phyloP scores from a whole-genome alignment of 2,329 filamentous ascomycete species.

The Tolypocladium nubicola region DNA sequence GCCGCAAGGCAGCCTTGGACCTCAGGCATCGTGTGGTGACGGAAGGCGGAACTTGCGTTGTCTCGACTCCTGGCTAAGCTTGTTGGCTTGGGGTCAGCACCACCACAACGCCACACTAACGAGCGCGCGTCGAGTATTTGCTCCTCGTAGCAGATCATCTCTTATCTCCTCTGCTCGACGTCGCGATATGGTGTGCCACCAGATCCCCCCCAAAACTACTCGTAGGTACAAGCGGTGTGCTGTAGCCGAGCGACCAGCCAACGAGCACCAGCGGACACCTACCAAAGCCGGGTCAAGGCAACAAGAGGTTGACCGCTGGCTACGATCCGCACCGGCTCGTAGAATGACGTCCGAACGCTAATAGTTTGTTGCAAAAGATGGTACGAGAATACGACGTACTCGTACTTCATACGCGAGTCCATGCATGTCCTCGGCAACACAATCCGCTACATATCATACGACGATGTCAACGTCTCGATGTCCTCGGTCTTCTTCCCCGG shows the following conservation, averaged over 20 bases:
- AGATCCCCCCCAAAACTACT: background rate
- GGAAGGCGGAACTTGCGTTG: background rate
- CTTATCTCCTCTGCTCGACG: background rate
- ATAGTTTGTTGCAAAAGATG: background rate
- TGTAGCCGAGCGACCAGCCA: background rate
- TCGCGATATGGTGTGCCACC: background rate
- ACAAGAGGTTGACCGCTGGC: background rate
- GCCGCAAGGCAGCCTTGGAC: background rate
- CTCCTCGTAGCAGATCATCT: background rate
- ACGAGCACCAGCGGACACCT: too few relatives aligned
- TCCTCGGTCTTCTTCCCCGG: background rate
- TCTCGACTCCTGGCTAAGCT: background rate
- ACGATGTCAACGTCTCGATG: background rate
- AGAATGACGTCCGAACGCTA: background rate
- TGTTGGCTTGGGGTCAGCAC: background rate
- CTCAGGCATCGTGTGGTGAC: background rate
- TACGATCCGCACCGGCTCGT: background rate
- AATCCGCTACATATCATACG: background rate
- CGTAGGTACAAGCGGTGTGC: too few relatives aligned
- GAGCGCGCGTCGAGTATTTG: background rate
- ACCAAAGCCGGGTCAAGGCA: background rate
- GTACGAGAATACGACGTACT: background rate
- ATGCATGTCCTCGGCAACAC: background rate
- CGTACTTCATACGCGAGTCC: background rate
- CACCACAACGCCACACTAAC: background rate